Base-by-base conservation (phyloP, 768 basidiomycete species). In the Chalciporus sphaerocephalus region DNA sequence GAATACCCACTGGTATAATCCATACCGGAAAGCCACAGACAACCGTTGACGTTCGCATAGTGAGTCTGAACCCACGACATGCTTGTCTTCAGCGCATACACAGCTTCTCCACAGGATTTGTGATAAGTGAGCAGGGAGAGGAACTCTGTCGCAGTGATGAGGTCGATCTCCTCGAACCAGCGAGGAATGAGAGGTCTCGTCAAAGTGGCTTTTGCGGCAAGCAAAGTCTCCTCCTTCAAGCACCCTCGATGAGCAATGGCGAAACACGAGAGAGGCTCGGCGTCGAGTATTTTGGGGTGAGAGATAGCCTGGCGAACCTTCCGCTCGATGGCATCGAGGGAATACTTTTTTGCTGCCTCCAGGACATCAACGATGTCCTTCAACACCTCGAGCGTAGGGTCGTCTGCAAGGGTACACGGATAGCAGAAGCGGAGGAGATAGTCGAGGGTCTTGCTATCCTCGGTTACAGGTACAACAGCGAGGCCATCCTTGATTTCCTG, bases 181-280 rank as follows among this genome's bases (percentile, higher is more conserved):
- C 41, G 35, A 1, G 62, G 56, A 10, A 58, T 38, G 27, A 67
- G 50, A 2, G 65, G 59, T 22, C 59, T 43, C 12, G 53, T 34
- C 37, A 70, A 47, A 1, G 68, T 62, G 33, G 51, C 46, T n/a
- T 42, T 58, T 2, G 67, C 64, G 11, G 68, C 64, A 2, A 60
- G 47, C 8, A 48, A 20, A 0, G 61, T 62, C 47, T 67, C 57
- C 2, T 57, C 47, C 23, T 35, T 40, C 27, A 65, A 39, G 5
- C 27, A 24, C 16, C 51, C 57, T 2, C 46, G 56, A 17, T 45
- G 46, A 2, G 66, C 63, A 6, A 70, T 53, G 1, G 64, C 67
- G 41, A 65, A 70, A 4, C 58, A 57, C 1, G 59, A 56, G 4
- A 70, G 23, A 3, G 69, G 51, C 3, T 58, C 56, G 0, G n/a